phyloP scores from a whole-genome alignment of 2,329 filamentous ascomycete genomes.

The Pseudonectria foliicola region DNA sequence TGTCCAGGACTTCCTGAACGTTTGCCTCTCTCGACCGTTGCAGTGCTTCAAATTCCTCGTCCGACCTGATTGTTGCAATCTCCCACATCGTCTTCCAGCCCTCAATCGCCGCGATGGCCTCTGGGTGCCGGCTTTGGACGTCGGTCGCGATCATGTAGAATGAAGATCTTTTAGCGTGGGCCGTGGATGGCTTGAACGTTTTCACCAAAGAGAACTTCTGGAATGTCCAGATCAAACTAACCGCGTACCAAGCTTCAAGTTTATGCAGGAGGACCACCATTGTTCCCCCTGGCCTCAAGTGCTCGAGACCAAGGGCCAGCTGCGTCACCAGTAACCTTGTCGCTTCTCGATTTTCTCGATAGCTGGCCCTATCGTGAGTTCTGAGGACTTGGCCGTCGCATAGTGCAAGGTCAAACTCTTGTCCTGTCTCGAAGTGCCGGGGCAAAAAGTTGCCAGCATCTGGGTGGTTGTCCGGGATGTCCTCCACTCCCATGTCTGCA shows the following conservation, averaged over 20 bases:
- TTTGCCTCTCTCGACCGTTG: background rate
- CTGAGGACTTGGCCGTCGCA: conserved; percentile 42
- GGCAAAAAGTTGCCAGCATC: conserved; percentile 19
- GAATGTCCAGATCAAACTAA: conserved; percentile 32
- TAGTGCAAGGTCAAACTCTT: conserved; percentile 35
- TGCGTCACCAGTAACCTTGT: conserved; percentile 30
- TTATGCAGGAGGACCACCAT: conserved; percentile 46
- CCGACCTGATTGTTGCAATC: conserved; percentile 28
- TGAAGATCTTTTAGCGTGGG: conserved; percentile 37
- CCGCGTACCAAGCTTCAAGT: conserved; percentile 33
- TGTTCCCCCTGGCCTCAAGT: conserved; percentile 38
- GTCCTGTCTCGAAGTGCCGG: conserved; percentile 15
- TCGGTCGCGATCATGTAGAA: conserved; percentile 46
- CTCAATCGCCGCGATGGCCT: conserved; percentile 29
- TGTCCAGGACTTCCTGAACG: background rate
- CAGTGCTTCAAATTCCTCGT: conserved; percentile 1
- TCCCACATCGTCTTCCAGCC: conserved; percentile 35
- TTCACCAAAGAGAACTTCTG: conserved; percentile 27
- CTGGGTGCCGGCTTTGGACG: conserved; percentile 25
- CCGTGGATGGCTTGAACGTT: conserved; percentile 37
- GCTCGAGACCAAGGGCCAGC: conserved; percentile 38
- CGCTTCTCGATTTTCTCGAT: conserved; percentile 29
- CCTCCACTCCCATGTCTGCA: conserved; percentile 32
- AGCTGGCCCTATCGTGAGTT: conserved; percentile 26
- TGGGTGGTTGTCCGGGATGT: conserved; percentile 23